Evolutionary conservation across 164 flowering plant species (phyloP), one percentile per base, ranked within the genome.

Genomic region (Chloranthus sessilifolius): DNA sequence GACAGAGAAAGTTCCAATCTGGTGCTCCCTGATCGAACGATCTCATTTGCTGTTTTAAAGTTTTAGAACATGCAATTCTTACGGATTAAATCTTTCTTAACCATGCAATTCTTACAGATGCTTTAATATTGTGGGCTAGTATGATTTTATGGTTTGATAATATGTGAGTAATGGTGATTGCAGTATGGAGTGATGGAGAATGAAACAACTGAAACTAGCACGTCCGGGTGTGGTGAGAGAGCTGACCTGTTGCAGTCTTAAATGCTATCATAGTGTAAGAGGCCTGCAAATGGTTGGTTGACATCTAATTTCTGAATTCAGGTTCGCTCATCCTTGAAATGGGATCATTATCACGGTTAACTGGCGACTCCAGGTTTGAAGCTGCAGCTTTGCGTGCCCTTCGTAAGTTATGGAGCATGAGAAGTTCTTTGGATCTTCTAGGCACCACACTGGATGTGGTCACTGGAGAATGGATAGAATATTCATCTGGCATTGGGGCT

Each of bases 251-350:
- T 25, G 19, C 48, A 23, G 16, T 59, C 41, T 43, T 37, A 65
- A 41, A 53, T 38, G 48, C 49, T 22, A 21, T 27, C 15, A 35
- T 36, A 16, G 9, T 21, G 52, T 20, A 48, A 38, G 10, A 35
- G 33, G 15, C 63, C 53, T 61, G 45, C 66, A 45, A 45, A 49
- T 27, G 23, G 16, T 53, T 62, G 48, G 38, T 60, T 49, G 17
- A n/a, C n/a, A n/a, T 55, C 63, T n/a, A 10, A 11, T 58, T 55
- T 62, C 25, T 56, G 55, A 30, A 37, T 60, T 51, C 68, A 94
- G 99, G 99, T 63, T 89, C 99, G 16, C 76, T 94, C 58, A 84
- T 94, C 71, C 99, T 94, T 73, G 99, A 94, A 74, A 94, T 94
- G 99, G 99, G 99, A 50, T 77, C 95, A 38, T 63, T 94, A 50